Evolutionary conservation across 768 basidiomycete species (phyloP).

Genomic region (Crassisporium funariophilum): DNA sequence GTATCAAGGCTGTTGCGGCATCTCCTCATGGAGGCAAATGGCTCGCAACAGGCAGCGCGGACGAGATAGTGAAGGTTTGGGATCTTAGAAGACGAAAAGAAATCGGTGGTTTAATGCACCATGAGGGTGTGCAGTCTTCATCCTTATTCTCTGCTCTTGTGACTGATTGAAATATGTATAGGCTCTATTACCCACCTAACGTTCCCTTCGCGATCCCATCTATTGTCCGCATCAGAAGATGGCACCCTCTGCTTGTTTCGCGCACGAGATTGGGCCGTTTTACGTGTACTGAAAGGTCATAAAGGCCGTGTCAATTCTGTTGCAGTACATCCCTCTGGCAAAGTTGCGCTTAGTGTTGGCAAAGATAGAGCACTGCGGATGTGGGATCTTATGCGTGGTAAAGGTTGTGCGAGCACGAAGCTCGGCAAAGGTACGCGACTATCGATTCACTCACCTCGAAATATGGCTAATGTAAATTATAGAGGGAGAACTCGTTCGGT

Average conservation of each 20-base stretch:
- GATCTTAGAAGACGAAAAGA: slow-evolving; percentile 90
- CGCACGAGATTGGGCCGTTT: slow-evolving; percentile 91
- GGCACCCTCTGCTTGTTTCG: slow-evolving; percentile 89
- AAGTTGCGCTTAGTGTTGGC: slow-evolving; percentile 89
- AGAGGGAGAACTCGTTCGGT: slow-evolving; percentile 95
- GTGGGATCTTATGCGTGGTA: slow-evolving; percentile 99
- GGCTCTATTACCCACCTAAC: slow-evolving; percentile 89
- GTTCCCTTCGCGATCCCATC: slow-evolving; percentile 87
- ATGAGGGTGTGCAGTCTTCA: slow-evolving; percentile 65
- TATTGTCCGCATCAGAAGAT: slow-evolving; percentile 92
- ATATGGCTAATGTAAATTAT: slow-evolving; percentile 2
- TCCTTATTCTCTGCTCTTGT: not conserved
- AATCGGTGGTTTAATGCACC: slow-evolving; percentile 92
- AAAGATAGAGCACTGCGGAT: slow-evolving; percentile 88
- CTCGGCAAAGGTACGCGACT: slow-evolving; percentile 73
- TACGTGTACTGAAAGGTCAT: slow-evolving; percentile 89
- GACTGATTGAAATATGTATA: slow-evolving; percentile 28
- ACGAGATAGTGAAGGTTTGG: slow-evolving; percentile 98
- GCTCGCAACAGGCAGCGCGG: slow-evolving; percentile 94
- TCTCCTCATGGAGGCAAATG: slow-evolving; percentile 92
- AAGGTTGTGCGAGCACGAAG: slow-evolving; percentile 86
- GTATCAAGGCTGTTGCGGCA: slow-evolving; percentile 87
- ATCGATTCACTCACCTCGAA: not conserved
- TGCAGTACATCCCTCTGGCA: slow-evolving; percentile 91
- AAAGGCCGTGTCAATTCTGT: slow-evolving; percentile 90